These are phyloP conservation scores for Solanum etuberosum DNA, from an alignment of 257 asterid species.

Conservation along the genomic window DNA sequence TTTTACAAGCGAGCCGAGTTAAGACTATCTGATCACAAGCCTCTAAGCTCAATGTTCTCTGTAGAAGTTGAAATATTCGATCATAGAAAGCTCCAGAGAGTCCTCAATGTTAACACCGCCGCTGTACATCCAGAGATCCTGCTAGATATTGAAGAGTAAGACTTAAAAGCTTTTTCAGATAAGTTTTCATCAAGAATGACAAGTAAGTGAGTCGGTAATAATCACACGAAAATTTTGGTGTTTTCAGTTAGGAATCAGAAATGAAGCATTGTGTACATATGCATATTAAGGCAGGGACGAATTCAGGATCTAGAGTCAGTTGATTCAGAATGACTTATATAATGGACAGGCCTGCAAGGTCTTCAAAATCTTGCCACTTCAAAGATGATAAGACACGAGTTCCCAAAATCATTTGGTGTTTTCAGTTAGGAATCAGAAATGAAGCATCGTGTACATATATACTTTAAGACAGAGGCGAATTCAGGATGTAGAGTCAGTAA, in stretches of 20 bases:
- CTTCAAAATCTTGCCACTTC: not conserved
- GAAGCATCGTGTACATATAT: not conserved
- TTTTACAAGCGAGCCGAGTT: conserved; percentile 62
- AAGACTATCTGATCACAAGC: conserved; percentile 83
- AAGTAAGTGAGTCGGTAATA: not conserved
- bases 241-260: not conserved
- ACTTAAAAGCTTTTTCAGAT: not conserved
- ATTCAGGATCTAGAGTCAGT: not conserved
- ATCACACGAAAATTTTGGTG: not conserved
- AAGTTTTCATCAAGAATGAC: not conserved
- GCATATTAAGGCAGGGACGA: not conserved
- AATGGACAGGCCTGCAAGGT: not conserved
- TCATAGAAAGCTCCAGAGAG: conserved; percentile 68
- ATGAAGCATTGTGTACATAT: not conserved
- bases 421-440: not conserved
- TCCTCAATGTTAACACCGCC: conserved; percentile 45
- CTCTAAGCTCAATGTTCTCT: conserved; percentile 62
- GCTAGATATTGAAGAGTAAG: not conserved
- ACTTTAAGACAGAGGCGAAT: not conserved
- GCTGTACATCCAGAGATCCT: not conserved
- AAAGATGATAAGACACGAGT: not conserved
- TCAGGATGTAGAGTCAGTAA: not conserved
- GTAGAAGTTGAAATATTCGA: conserved; percentile 87
- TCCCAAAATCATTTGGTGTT: not conserved
- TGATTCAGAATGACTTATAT: not conserved